phyloP scores from a whole-genome alignment of 2,329 filamentous ascomycete species.

The Pyrenophora graminea region DNA sequence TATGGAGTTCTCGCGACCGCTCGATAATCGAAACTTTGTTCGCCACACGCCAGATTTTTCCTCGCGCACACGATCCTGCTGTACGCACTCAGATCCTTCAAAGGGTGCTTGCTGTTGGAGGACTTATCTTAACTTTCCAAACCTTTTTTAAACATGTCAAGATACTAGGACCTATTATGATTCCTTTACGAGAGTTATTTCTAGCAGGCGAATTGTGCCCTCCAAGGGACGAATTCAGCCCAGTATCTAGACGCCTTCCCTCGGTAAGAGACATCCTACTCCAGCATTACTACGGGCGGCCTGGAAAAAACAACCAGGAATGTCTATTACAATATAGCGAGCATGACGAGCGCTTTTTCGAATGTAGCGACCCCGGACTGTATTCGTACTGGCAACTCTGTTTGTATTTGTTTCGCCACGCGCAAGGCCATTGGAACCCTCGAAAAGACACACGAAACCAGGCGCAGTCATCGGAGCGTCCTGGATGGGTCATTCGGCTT shows the following conservation, averaged over 20 bases:
- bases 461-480: background rate
- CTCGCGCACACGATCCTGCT: constrained; percentile 1
- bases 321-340: constrained; percentile 10
- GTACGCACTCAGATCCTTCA: constrained; percentile 7
- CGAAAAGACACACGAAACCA: background rate
- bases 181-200: constrained; percentile 12
- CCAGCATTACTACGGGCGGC: background rate
- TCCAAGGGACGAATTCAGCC: constrained; percentile 4
- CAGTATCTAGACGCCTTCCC: constrained; percentile 6
- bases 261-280: constrained; percentile 15
- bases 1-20: constrained; percentile 11
- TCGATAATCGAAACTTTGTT: constrained; percentile 10
- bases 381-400: constrained; percentile 18
- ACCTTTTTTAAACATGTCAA: constrained; percentile 19
- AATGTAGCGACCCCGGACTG: constrained; percentile 1
- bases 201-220: constrained; percentile 2
- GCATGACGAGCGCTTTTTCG: constrained; percentile 1
- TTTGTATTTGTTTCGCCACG: constrained; percentile 7
- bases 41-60: constrained; percentile 6
- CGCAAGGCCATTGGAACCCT: background rate
- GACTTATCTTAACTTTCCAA: constrained; percentile 10
- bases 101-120: constrained; percentile 8
- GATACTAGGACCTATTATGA: constrained; percentile 13
- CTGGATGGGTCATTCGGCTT: constrained; percentile 1
- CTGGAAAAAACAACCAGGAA: background rate